Evolutionary conservation across 495 filamentous ascomycete species (phyloP), one percentile per base, ranked within the genome.

Genomic region (Wilcoxina mikolae): DNA sequence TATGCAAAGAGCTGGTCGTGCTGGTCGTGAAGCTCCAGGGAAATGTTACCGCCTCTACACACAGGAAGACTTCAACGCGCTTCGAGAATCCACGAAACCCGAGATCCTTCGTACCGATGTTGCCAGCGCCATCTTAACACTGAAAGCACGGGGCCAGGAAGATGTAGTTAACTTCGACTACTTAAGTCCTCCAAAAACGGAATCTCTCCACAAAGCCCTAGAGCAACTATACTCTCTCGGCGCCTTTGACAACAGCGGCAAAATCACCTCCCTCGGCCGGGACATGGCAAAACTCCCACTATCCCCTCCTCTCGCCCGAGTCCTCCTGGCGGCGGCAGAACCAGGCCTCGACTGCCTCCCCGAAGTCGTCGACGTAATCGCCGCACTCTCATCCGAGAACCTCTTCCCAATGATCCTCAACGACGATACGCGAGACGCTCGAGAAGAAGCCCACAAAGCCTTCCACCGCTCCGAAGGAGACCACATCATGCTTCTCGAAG

Each of bases 31-130:
- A 69, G 85, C 84, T 0, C 74, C 85, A 5, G 93, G 93, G 0
- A 84, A 88, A 64, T 96, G 91, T 65, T 93, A 80, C 65, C 76
- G 90, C 27, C 72, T 96, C 15, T 99, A 94, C 64, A 95, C 93
- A 0, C 82, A 94, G 54, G 73, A 79, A 22, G 80, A 83, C 3
- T 96, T 87, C 68, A 62, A 76, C 5, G 67, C 67, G 0, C 68
- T 99, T 0, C 76, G 82, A n/a, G 75, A 83, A 39, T 75, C 78
- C 1, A 87, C 86, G 39, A 76, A 78, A 0, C 91, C 93, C 0
- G 93, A 96, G 66, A 95, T 99, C 10, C 72, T 96, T 9, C 77
- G 93, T 25, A 88, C 83, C 54, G 93, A 99, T 66, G 71, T 96
- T 1, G 77, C 85, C 22, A 79, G 84, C 47, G 83, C 88, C 1